Evolutionary conservation across 139 green algal species (phyloP), one percentile per base, ranked within the genome.

Genomic region (Bryopsis sp.): DNA sequence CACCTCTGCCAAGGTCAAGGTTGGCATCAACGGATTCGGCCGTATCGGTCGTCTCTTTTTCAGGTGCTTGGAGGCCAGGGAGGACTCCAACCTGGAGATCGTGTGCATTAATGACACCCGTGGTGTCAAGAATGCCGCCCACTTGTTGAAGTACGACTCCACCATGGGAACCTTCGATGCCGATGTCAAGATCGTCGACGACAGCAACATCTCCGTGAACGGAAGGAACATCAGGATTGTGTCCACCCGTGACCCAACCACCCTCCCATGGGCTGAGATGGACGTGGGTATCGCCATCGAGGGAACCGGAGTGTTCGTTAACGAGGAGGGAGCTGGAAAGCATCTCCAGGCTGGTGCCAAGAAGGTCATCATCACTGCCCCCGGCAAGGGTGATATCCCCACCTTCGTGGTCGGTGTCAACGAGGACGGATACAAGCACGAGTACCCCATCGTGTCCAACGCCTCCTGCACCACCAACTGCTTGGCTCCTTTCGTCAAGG

Each of bases 81-180:
- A 85, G 68, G 74, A 90, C 82, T 84, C 81, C 31, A 76, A 89
- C 39, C 79, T 97, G 31, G 87, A 97, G 67, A 78, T 99, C 8
- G 82, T 97, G 22, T 85, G 80, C 78, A 86, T 99, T 72, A 99
- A 99, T 86, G 92, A 97, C 88, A 92, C 80, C 65, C 92, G 93
- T 68, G 94, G 87, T 76, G 89, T 96, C 29, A 97, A 96, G 85
- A 90, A 97, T 89, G 93, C 93, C 50, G 84, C 78, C 68, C 93
- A 99, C 90, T 85, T 99, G 82, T 85, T 98, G 61, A 99, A 99
- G 89, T 99, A 99, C 78, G 94, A 99, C 83, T 96, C 91, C 71
- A 97, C 91, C 63, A 88, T 98, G 64, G 94, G 94, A 64, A 95
- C 86, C 24, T 99, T 98, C 82, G 64, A 82, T 48, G 90, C 91